Conservation (phyloP, 805 yeast genomes). For the Priceomyces fermenticarens region DNA sequence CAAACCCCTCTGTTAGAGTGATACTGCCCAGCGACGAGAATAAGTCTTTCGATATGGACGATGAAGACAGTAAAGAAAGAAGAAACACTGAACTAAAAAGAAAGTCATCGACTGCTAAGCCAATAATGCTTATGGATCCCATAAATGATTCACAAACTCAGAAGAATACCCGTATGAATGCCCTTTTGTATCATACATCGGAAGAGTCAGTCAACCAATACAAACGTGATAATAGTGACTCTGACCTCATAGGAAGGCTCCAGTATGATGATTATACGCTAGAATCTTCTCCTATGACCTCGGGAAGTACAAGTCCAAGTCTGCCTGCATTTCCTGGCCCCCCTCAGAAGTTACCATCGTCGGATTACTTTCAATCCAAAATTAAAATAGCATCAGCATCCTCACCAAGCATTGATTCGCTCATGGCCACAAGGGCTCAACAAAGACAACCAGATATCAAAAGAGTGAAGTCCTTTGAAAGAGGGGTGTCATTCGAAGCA, state of each 20-base stretch:
- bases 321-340: constrained; percentile 13
- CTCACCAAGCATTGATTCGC: constrained; percentile 7
- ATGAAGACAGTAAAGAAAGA: constrained; percentile 2
- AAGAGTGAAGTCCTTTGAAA: constrained; percentile 24
- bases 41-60: constrained; percentile 3
- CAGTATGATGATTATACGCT: constrained; percentile 43
- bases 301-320: constrained; percentile 14
- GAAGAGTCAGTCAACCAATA: constrained; percentile 38
- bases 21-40: neutral
- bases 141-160: constrained; percentile 26
- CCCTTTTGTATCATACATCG: constrained; percentile 35
- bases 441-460: constrained; percentile 10
- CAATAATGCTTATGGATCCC: constrained; percentile 1
- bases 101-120: constrained; percentile 6
- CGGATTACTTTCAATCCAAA: constrained; percentile 10
- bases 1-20: too few species aligned
- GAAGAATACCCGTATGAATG: constrained; percentile 36
- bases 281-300: constrained; percentile 19
- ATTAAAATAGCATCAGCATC: constrained; percentile 8
- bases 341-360: constrained; percentile 2
- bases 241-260: constrained; percentile 40
- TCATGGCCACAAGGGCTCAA: constrained; percentile 7
- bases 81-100: constrained; percentile 5
- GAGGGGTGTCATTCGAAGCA: constrained; percentile 43
- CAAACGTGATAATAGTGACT: constrained; percentile 33